Conservation (phyloP, 257 asterid genomes). For the Solanum virginianum region DNA sequence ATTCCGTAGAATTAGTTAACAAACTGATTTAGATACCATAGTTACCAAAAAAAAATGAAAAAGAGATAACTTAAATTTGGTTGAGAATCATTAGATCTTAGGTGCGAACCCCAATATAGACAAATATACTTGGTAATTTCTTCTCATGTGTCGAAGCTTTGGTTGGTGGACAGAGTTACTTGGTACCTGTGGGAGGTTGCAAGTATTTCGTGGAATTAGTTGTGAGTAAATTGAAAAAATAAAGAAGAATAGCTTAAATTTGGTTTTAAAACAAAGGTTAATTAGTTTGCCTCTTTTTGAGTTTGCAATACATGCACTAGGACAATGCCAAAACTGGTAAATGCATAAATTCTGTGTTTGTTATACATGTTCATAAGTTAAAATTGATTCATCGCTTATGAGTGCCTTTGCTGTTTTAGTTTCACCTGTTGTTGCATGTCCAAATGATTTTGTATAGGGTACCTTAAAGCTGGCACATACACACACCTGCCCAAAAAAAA, state of each 20-base stretch:
- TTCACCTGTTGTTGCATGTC: neutral
- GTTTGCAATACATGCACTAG: neutral
- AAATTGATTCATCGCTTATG: neutral
- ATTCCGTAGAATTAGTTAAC: neutral
- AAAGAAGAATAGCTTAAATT: neutral
- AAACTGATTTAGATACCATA: too few relatives aligned
- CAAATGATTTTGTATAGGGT: neutral
- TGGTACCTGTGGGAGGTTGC: neutral
- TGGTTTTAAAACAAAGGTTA: neutral
- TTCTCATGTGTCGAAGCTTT: too few relatives aligned
- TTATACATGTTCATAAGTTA: neutral
- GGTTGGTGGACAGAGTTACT: neutral
- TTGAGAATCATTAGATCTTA: neutral
- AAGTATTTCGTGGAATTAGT: neutral
- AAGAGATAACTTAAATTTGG: neutral
- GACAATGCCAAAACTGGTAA: neutral
- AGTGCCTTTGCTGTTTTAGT: neutral
- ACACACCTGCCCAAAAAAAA: neutral
- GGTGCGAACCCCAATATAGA: neutral
- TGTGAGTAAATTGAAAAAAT: neutral
- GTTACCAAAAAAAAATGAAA: too few relatives aligned
- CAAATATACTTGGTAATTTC: neutral
- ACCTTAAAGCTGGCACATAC: neutral
- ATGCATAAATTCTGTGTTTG: neutral
- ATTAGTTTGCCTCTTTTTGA: neutral